These are phyloP conservation scores for Butyriboletus loyo DNA, from an alignment of 768 basidiomycete genomes.

Conservation along the genomic window DNA sequence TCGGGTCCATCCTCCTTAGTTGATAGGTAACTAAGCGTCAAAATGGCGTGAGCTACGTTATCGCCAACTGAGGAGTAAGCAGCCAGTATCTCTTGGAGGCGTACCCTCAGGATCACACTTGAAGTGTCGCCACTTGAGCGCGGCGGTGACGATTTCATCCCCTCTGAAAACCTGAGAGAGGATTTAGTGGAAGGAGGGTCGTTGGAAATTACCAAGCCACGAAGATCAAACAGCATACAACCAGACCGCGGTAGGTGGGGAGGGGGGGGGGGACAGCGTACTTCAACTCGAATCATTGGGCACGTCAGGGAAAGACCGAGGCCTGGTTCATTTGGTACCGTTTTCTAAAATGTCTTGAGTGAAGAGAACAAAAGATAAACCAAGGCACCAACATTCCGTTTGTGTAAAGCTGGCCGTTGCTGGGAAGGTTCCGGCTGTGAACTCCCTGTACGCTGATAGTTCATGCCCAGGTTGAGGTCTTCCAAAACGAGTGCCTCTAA, in stretches of 20 bases:
- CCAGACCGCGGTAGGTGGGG: slow-evolving; percentile 57
- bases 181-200: slow-evolving; percentile 19
- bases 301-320: slow-evolving; percentile 39
- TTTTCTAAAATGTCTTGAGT: slow-evolving; percentile 13
- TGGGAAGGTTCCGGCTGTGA: slow-evolving; percentile 4
- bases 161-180: slow-evolving; percentile 30
- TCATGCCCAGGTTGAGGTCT: slow-evolving; percentile 54
- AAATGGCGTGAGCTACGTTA: slow-evolving; percentile 40
- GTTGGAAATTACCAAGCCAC: slow-evolving; percentile 44
- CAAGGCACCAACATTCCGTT: slow-evolving; percentile 16
- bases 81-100: slow-evolving; percentile 45
- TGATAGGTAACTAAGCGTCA: slow-evolving; percentile 50
- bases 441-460: slow-evolving; percentile 34
- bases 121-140: slow-evolving; percentile 3
- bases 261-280: slow-evolving; percentile 63
- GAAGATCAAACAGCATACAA: slow-evolving; percentile 60
- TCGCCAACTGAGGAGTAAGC: slow-evolving; percentile 45
- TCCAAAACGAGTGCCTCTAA: slow-evolving; percentile 54
- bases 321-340: not conserved
- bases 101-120: slow-evolving; percentile 34
- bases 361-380: not conserved
- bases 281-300: slow-evolving; percentile 60
- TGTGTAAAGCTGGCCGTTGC: slow-evolving; percentile 1
- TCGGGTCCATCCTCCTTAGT: slow-evolving; percentile 12
- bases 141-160: not conserved